Evolutionary conservation across 768 basidiomycete genomes (phyloP), one percentile per base, ranked within the genome.

Genomic region (Guyanaporus albipodus): DNA sequence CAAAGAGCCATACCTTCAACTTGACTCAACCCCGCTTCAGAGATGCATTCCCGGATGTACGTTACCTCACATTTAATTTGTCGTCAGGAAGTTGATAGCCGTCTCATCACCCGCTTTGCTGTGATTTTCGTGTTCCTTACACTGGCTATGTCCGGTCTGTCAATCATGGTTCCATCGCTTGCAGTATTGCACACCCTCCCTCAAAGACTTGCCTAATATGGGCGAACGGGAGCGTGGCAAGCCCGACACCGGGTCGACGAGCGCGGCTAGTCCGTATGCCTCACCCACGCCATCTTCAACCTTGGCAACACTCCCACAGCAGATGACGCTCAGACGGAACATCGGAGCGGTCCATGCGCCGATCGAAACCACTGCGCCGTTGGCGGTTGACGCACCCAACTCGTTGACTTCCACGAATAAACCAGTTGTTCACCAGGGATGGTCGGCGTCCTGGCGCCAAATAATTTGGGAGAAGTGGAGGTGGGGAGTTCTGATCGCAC

Each of bases 201-300:
- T 80, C 60, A 80, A 74, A 36, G 83, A 93, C 59, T 67, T 94
- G 23, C 95, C 95, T 0, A 96, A 96, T 68, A 98, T 98, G 95
- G 92, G 86, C 18, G 76, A 87, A 65, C 81, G 76, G 54, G 87
- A 87, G 56, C 76, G 79, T 36, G 85, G 83, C 8, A 76, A 73
- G 43, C 59, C 77, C 6, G 63, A 60, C 58, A 29, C 37, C 54
- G 46, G 37, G 67, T 42, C 61, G 62, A 37, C 51, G 59, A 50
- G 42, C 53, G 38, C 41, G 45, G 33, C 45, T 38, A 55, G 47
- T 53, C 46, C 48, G 36, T 57, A 38, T 32, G 38, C 46, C 26
- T 53, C 48, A 49, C 42, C 58, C 37, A 39, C 42, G 22, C 41
- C 46, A 19, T 44, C 53, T 10, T 59, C 66, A 21, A 46, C 62